Evolutionary conservation across 2,329 filamentous ascomycete genomes (phyloP), one percentile per base, ranked within the genome.

Genomic region (Apiospora phragmitis): DNA sequence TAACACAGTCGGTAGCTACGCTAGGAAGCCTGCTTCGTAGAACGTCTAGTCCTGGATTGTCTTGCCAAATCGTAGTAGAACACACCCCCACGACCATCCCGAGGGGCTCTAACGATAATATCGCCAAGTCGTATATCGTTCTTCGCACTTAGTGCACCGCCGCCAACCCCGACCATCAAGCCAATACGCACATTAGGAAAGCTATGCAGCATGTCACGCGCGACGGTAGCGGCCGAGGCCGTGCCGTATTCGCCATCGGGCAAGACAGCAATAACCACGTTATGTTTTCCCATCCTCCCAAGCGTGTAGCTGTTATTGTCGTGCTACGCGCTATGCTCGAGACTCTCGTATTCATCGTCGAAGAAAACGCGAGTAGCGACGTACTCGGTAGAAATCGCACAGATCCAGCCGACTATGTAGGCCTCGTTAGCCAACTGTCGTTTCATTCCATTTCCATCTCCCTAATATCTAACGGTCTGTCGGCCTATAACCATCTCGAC

Each of bases 381-480:
- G 65, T 76, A 78, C 68, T 85, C 84, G 0, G 73, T 76, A 0
- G 11, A 24, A 4, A 84, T 70, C 11, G 83, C 83, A 70, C 81
- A 85, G 7, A 86, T 83, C 82, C 82, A 85, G n/a, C 82, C 83
- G 9, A 85, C 78, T 0, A 77, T 82, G 70, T 85, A 85, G 62
- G 75, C 26, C 14, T 49, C 38, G 72, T 71, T 68, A 4, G 26
- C 43, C 1, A 68, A 24, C 7, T 51, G 67, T 66, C 12, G 11
- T 4, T 66, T 26, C 18, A 2, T 29, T 14, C 11, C 35, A 42
- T 42, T 26, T 38, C 11, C 9, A 16, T 42, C 7, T 24, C 35
- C 9, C 21, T 38, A 35, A 29, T 42, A 9, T 32, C 41, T 6
- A 21, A 16, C 35, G 35, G 9, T 24, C 11, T 66, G 62, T 42